These are phyloP conservation scores for Laburnicola sp. DNA, from an alignment of 2,329 filamentous ascomycete species.

Conservation along the genomic window DNA sequence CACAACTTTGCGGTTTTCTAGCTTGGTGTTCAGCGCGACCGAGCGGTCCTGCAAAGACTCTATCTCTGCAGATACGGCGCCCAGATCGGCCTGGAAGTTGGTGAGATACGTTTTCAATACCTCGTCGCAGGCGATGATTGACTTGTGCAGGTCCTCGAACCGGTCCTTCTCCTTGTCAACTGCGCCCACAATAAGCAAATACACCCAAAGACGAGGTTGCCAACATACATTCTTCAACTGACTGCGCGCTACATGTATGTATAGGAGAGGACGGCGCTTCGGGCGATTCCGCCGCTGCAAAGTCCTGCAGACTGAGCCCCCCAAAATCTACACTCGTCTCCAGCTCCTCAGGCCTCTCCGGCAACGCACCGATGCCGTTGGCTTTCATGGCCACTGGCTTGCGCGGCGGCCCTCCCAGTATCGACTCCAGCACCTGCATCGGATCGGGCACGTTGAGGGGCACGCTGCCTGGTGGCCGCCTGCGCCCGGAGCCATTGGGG, in stretches of 20 bases:
- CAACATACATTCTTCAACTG: conserved; percentile 71
- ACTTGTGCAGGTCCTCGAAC: conserved; percentile 87
- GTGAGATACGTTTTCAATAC: conserved; percentile 86
- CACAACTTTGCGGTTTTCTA: conserved; percentile 87
- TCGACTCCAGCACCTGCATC: conserved; percentile 66
- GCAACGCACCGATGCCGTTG: conserved; percentile 31
- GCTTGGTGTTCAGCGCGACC: conserved; percentile 74
- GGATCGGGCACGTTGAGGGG: conserved; percentile 67
- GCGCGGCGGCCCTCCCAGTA: conserved; percentile 54
- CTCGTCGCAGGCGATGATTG: conserved; percentile 87
- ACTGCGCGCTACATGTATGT: conserved; percentile 61
- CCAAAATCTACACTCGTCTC: conserved; percentile 76
- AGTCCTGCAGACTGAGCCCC: conserved; percentile 73
- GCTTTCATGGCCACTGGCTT: conserved; percentile 21
- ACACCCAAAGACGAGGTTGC: conserved; percentile 22
- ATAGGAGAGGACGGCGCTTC: conserved; percentile 40
- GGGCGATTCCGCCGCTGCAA: conserved; percentile 53
- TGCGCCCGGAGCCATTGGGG: conserved; percentile 69
- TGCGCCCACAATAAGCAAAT: conserved; percentile 41
- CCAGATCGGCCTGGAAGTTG: conserved; percentile 91
- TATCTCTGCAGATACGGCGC: conserved; percentile 90
- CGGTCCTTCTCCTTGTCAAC: conserved; percentile 80
- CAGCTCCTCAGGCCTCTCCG: conserved; percentile 53
- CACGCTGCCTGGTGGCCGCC: conserved; percentile 57
- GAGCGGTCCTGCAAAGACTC: conserved; percentile 90